Evolutionary conservation across 441 rosid genomes (phyloP), one percentile per base, ranked within the genome.

Genomic region (Adansonia madagascariensis): DNA sequence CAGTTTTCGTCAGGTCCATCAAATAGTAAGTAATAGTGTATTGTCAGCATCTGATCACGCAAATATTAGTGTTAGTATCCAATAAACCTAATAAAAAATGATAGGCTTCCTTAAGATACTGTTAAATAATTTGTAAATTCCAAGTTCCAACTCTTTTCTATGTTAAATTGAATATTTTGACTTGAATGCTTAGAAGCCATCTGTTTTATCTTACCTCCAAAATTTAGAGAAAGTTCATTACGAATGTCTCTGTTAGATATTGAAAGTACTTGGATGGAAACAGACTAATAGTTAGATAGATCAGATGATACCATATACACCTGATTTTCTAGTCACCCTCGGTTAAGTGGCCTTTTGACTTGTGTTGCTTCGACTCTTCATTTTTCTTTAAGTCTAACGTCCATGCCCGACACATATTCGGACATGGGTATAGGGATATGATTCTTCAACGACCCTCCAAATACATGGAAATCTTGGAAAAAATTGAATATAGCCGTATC

Each of bases 11-110:
- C 95, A 6, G 87, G 71, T 62, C 99, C 99, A 80, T 93, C 93
- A 67, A 95, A 93, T 78, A 95, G 96, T n/a, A 93, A 84, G 85
- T 93, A 95, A 78, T 95, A 95, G 85, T 93, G 97, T 83, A 95
- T 92, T 1, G 98, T 85, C 83, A 93, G 71, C 99, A 95, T 93
- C 99, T 95, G 90, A 62, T 69, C 57, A 85, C 50, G 75, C 1
- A 53, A 71, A 35, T 5, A 35, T 71, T 4, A n/a, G 9, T 52
- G 60, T 70, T 31, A 71, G 61, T 1, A 71, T 31, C 47, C 46
- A n/a, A 31, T 27, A 70, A 70, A 41, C 59, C 3, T 49, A 50
- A 14, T 50, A 1, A 24, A 24, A 24, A 31, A 53, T 8, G 61
- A 50, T 15, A 24, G n/a, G 41, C 65, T 2, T 11, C 41, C 10